phyloP scores from a whole-genome alignment of 306 rosid species.

The Leucaena leucocephala region DNA sequence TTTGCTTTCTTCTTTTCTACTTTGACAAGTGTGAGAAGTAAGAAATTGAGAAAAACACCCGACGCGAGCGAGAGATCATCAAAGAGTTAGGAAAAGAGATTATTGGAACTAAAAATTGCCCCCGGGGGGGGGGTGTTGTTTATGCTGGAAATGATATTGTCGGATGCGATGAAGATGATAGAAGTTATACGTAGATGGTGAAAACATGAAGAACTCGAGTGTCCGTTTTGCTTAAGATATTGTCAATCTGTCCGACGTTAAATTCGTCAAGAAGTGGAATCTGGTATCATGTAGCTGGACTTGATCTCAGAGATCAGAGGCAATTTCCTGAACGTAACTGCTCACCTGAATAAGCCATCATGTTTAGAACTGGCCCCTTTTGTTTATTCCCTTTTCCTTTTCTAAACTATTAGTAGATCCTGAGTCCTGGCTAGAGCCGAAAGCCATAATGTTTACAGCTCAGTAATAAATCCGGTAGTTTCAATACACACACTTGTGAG shows the following conservation, averaged over 20 bases:
- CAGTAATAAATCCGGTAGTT: too few relatives aligned
- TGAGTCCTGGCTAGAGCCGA: too few relatives aligned
- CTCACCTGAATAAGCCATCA: conserved; percentile 58
- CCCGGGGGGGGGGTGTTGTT: too few relatives aligned
- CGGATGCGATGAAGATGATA: background rate
- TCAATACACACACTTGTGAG: too few relatives aligned
- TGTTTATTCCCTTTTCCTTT: too few relatives aligned
- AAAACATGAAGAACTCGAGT: conserved; percentile 45
- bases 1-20: too few relatives aligned
- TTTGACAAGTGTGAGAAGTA: background rate
- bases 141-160: background rate
- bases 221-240: conserved; percentile 71
- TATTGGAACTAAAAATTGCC: background rate
- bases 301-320: conserved; percentile 91
- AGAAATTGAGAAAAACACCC: background rate
- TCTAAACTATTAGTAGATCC: too few relatives aligned
- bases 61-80: background rate
- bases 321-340: conserved; percentile 89
- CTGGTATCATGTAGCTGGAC: conserved; percentile 70
- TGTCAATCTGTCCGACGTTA: conserved; percentile 77
- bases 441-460: too few relatives aligned
- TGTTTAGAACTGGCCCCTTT: too few relatives aligned
- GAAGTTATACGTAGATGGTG: conserved; percentile 6
- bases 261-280: conserved; percentile 81
- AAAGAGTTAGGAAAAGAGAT: background rate